Conservation (phyloP, 176 grass and related monocot genomes). For the Eragrostis curvula region DNA sequence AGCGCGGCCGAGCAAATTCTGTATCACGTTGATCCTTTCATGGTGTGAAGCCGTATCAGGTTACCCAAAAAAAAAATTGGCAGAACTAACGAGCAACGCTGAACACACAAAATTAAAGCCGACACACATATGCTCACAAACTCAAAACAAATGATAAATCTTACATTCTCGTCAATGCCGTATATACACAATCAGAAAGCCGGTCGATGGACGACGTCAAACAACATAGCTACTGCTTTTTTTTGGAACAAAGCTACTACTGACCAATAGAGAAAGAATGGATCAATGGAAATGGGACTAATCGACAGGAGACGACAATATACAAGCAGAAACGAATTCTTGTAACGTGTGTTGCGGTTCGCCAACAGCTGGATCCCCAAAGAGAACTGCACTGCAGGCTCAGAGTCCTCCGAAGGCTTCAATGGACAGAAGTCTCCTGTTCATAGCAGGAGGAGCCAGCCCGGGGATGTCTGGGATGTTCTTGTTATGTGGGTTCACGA, state of each 20-base stretch:
- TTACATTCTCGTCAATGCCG: constrained; percentile 40
- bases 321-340: constrained; percentile 67
- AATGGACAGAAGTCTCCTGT: constrained; percentile 69
- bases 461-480: constrained; percentile 89
- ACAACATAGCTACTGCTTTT: neutral
- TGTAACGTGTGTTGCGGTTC: constrained; percentile 1
- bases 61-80: neutral
- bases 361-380: neutral
- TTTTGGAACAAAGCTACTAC: constrained; percentile 35
- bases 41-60: neutral
- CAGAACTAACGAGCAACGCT: neutral
- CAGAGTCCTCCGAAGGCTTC: constrained; percentile 50
- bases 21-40: neutral
- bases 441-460: constrained; percentile 89
- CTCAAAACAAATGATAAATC: neutral
- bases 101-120: neutral
- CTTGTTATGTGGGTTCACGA: constrained; percentile 92
- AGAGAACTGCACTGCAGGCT: constrained; percentile 10
- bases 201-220: constrained; percentile 9
- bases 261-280: constrained; percentile 44
- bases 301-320: constrained; percentile 33
- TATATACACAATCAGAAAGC: constrained; percentile 57
- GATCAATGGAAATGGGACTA: neutral
- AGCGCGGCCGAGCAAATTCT: neutral
- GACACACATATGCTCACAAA: neutral